Conservation (phyloP, 306 rosid genomes). For the Vigna radiata region DNA sequence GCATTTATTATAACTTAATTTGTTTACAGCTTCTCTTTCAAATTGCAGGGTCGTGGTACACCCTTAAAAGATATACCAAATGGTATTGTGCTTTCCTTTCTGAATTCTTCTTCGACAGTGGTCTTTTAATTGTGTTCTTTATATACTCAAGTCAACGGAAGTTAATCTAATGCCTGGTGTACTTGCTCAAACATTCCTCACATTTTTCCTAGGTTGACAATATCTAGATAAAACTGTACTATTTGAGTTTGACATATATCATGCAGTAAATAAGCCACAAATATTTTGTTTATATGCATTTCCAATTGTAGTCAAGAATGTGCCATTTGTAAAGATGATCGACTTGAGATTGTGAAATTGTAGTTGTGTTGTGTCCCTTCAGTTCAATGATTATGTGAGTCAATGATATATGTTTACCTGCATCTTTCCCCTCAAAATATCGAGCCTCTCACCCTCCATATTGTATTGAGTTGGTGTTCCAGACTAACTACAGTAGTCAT, state of each 20-base stretch:
- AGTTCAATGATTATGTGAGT: conserved; percentile 16
- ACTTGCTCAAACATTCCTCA: conserved; percentile 15
- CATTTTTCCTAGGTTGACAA: conserved; percentile 1
- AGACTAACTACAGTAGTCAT: not conserved
- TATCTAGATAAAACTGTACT: not conserved
- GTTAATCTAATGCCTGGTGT: not conserved
- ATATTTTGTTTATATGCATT: not conserved
- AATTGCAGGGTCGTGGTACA: conserved; percentile 88
- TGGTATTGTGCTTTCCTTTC: conserved; percentile 58
- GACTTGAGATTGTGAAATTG: conserved; percentile 2
- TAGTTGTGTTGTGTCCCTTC: not conserved
- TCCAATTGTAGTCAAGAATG: not conserved
- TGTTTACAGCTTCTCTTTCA: conserved; percentile 43
- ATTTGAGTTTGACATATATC: not conserved
- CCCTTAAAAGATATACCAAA: conserved; percentile 95
- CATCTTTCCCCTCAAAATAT: not conserved
- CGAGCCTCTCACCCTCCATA: not conserved
- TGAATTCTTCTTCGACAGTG: conserved; percentile 24
- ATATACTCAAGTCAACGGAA: conserved; percentile 12
- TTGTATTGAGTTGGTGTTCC: conserved; percentile 24
- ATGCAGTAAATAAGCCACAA: not conserved
- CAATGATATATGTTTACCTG: conserved; percentile 4
- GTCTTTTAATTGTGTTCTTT: conserved; percentile 12
- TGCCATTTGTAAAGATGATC: not conserved
- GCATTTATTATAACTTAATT: conserved; percentile 35